A percentile compares a stretch with the other conserved stretches of the same genome.
Evolutionary conservation across 1,284 basidiomycete genomes (phyloP).

Genomic region (Fomitopsis schrenkii): DNA sequence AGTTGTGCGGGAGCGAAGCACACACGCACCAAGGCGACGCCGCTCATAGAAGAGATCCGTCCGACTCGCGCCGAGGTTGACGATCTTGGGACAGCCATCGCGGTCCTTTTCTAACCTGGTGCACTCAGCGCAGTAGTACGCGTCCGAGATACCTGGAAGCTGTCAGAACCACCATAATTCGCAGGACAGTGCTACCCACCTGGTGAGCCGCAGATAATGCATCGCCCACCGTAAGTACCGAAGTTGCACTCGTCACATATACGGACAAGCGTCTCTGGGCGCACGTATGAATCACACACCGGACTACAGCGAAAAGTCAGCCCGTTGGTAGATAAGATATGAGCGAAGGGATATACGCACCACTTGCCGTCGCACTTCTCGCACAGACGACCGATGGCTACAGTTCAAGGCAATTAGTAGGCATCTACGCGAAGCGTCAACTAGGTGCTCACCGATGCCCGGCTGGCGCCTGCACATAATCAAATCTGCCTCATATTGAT

Average conservation of each 20-base stretch:
- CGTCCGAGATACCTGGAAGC: slow-evolving; percentile 85
- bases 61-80: slow-evolving; percentile 89
- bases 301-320: slow-evolving; percentile 54
- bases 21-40: slow-evolving; percentile 61
- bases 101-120: slow-evolving; percentile 95
- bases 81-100: slow-evolving; percentile 98
- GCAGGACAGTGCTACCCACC: slow-evolving; percentile 40
- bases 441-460: slow-evolving; percentile 73
- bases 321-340: neutral
- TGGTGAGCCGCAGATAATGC: slow-evolving; percentile 94
- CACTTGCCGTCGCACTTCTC: slow-evolving; percentile 99
- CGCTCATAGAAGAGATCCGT: slow-evolving; percentile 90
- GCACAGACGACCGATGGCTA: slow-evolving; percentile 94
- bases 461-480: slow-evolving; percentile 97
- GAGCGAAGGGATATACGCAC: slow-evolving; percentile 40
- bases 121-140: slow-evolving; percentile 97
- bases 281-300: slow-evolving; percentile 98
- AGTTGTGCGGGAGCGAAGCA: neutral
- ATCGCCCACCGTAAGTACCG: slow-evolving; percentile 94
- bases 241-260: slow-evolving; percentile 99
- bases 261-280: slow-evolving; percentile 95
- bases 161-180: neutral
- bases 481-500: slow-evolving; percentile 54
- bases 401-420: neutral
- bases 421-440: neutral